Base-by-base conservation (phyloP, 441 rosid genomes). In the Pelargonium citronellum region DNA sequence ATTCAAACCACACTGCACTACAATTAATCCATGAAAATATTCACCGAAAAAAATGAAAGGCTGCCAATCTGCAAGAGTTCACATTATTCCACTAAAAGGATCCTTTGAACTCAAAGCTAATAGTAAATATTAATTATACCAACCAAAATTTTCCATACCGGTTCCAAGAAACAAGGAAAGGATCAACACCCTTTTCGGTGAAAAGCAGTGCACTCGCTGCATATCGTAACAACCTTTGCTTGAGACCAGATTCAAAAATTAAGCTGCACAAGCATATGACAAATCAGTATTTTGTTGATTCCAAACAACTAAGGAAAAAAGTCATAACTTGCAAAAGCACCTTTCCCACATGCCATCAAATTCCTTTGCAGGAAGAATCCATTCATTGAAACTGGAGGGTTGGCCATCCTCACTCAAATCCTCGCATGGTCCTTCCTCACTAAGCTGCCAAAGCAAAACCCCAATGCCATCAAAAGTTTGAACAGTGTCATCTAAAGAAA, bases 321-420 rank as follows among this genome's bases (percentile, higher is more conserved):
- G 10, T 10, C 12, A 49, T 9, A 43, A 67, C 30, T 67, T 63
- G 10, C 9, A 74, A 57, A 78, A 79, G 79, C 66, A 95, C 97
- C 99, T 95, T 82, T 95, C 97, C 97, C 99, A 95, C 95, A 95
- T 80, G 81, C 99, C 97, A 83, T 95, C 94, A 79, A 90, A 95
- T 80, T 95, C 99, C 83, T 83, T 89, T n/a, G 97, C 97, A 30
- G 99, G 99, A 72, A 95, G 86, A 76, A 89, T 87, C 97, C 97
- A 95, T 80, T 91, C 99, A 66, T 89, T 87, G 81, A 95, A 95
- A 82, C 89, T 95, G 70, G 99, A 83, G 30, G 86, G 82, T 75
- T 89, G 91, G 58, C 96, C 95, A 85, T 95, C 97, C 67, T 79
- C 82, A 72, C 85, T 75, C 74, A 86, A 58, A 13, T 90, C 97